Evolutionary conservation across 805 yeast species (phyloP).

Genomic region (Phaffomyces opuntiae): DNA sequence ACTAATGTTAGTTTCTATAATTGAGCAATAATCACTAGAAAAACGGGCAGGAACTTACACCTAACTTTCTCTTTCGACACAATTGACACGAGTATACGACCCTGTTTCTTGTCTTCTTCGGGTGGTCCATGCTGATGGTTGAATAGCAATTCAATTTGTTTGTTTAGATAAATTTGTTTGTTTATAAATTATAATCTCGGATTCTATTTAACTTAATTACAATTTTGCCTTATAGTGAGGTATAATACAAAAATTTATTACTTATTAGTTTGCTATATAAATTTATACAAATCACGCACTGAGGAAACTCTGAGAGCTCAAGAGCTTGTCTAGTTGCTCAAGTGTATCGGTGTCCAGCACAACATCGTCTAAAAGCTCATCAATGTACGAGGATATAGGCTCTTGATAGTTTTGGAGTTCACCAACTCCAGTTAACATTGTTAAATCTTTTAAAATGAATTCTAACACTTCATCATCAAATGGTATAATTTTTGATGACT

Average conservation of each 20-base stretch:
- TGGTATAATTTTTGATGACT: background rate
- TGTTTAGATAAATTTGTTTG: too few species aligned
- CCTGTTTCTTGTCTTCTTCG: conserved; percentile 1
- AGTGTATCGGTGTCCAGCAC: conserved; percentile 1
- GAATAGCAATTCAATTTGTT: too few species aligned
- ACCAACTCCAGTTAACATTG: conserved; percentile 4
- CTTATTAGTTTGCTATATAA: too few species aligned
- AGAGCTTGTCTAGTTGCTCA: conserved; percentile 4
- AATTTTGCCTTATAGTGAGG: too few species aligned
- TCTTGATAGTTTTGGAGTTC: background rate
- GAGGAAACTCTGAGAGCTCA: conserved; percentile 1
- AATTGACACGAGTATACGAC: conserved; percentile 6
- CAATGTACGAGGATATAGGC: conserved; percentile 3
- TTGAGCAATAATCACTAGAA: too few species aligned
- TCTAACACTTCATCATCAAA: background rate
- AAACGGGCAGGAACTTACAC: background rate
- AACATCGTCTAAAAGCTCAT: conserved; percentile 1
- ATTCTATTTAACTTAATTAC: too few species aligned
- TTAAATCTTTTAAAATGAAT: background rate
- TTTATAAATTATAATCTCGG: too few species aligned
- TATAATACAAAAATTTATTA: too few species aligned
- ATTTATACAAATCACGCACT: background rate
- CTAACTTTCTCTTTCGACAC: conserved; percentile 3
- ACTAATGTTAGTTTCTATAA: background rate
- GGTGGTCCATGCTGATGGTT: too few species aligned